Base-by-base conservation (phyloP, 2,329 filamentous ascomycete species). In the Aspergillus fijiensis region DNA sequence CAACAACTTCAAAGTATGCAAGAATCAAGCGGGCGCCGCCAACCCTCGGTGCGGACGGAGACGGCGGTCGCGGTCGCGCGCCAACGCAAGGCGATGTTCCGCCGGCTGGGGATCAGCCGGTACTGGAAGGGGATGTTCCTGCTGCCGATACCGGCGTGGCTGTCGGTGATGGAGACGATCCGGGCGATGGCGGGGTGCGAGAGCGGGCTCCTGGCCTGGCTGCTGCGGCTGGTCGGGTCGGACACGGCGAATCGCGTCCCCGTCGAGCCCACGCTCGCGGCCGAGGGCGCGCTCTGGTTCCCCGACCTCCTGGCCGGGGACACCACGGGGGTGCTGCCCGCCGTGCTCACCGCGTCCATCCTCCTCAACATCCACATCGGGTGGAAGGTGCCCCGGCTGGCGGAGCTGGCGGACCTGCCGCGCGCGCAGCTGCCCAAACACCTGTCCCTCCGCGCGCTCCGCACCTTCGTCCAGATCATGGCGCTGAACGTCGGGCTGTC, bases 271-370 rank as follows among this genome's bases (percentile, higher is more conserved):
- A 78, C 80, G 4, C 72, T 88, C 16, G 78, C 80, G 5, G 78
- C 70, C 7, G 85, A 87, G 72, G 85, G 85, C n/a, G 78, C 81
- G 3, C 74, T 86, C 2, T 89, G 85, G 85, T 87, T 87, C 58
- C 78, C 81, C 1, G 79, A 88, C 68, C 78, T 89, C 14, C 73
- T 84, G 5, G 67, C 77, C 0, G 74, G 82, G 9, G 86, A 88
- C 65, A 78, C 84, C 0, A 79, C 78, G 2, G 72, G 80, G 2
- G 64, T 77, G 2, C 74, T 87, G 1, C 83, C 84, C 0, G 75
- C 80, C 47, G 59, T 81, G 3, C 74, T 85, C 23, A 81, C 80
- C 0, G 76, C 72, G 0, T 74, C 80, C 4, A 81, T 86, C 59
- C 70, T 85, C 16, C 62, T 77, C 7, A 85, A 83, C 62, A 70